These are phyloP conservation scores for Xanthoparmelia taractica DNA, from an alignment of 495 filamentous ascomycete species.

Conservation along the genomic window DNA sequence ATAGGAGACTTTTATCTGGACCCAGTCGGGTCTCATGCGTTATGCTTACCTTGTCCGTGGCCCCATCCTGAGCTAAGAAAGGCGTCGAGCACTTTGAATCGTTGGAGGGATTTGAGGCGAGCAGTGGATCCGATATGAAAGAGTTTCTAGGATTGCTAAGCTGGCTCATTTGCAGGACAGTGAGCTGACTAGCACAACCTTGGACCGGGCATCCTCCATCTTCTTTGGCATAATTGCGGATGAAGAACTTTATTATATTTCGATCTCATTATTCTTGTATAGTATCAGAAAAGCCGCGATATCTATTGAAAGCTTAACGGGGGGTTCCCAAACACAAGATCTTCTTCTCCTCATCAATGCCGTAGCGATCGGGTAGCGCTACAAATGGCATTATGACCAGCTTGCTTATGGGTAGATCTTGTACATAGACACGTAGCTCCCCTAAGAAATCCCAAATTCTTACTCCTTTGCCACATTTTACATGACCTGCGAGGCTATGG, in stretches of 20 bases:
- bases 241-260: background rate
- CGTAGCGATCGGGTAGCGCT: background rate
- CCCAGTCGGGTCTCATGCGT: background rate
- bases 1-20: background rate
- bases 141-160: background rate
- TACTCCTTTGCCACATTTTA: background rate
- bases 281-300: background rate
- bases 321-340: background rate
- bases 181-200: background rate
- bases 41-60: background rate
- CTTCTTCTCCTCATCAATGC: background rate
- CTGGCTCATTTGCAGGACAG: background rate
- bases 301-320: background rate
- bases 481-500: background rate
- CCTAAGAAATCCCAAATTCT: background rate
- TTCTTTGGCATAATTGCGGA: no score
- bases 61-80: background rate
- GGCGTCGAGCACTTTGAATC: background rate
- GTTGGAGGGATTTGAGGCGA: background rate
- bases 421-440: background rate
- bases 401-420: background rate
- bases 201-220: background rate
- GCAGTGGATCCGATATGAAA: background rate
- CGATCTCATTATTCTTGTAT: background rate
- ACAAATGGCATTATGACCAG: background rate